Conservation (phyloP, 441 rosid genomes). For the Codiaeum variegatum region DNA sequence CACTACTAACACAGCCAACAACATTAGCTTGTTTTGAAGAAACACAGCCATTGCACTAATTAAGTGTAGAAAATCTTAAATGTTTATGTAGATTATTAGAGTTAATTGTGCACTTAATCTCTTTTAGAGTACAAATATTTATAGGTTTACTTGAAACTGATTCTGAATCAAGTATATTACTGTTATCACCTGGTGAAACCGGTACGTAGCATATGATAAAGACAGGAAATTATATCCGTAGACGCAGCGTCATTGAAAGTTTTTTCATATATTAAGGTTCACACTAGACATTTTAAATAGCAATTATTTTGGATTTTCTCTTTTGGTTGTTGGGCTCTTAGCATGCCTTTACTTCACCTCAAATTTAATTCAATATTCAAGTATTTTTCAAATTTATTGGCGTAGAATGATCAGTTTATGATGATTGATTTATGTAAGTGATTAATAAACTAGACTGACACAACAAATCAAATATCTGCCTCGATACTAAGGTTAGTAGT, state of each 20-base stretch:
- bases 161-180: background rate
- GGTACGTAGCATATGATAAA: conserved; percentile 14
- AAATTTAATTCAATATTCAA: no score
- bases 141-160: conserved; percentile 11
- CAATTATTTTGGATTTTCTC: background rate
- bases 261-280: no score
- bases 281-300: no score
- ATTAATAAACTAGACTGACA: no score
- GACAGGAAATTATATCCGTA: conserved; percentile 2
- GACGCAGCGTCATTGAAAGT: background rate
- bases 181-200: conserved; percentile 17
- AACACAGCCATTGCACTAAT: background rate
- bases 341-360: background rate
- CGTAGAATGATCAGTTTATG: no score
- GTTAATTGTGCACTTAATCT: background rate
- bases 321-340: no score
- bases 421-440: no score
- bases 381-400: no score
- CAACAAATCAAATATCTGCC: no score
- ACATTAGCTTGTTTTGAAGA: background rate
- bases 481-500: no score
- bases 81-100: background rate
- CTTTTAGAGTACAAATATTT: background rate
- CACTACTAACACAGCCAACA: conserved; percentile 16
- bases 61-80: background rate